phyloP scores from a whole-genome alignment of 805 yeast species.

The Ogataea degrootiae region DNA sequence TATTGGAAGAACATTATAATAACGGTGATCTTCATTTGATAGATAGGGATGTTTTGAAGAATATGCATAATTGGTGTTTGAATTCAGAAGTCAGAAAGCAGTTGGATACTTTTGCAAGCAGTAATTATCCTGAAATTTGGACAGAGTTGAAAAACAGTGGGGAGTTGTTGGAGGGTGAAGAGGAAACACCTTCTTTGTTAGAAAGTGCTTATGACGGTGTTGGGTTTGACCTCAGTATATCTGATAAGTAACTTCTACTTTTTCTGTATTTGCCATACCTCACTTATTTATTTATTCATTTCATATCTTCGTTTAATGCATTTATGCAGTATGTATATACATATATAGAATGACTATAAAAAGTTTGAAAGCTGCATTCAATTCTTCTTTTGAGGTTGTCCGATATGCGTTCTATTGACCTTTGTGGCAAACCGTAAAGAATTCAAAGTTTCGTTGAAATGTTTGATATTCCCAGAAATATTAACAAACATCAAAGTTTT shows the following conservation, averaged over 20 bases:
- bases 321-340: no score
- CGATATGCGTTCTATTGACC: constrained; percentile 50
- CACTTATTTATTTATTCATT: constrained; percentile 4
- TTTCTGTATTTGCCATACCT: background rate
- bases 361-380: background rate
- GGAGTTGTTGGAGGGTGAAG: constrained; percentile 26
- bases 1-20: constrained; percentile 44
- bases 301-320: no score
- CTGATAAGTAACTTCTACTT: background rate
- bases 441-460: constrained; percentile 73
- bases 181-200: constrained; percentile 29
- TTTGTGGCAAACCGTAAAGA: constrained; percentile 87
- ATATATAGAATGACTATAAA: background rate
- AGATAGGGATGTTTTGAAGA: constrained; percentile 39
- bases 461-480: constrained; percentile 59
- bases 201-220: constrained; percentile 20
- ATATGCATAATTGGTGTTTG: constrained; percentile 44
- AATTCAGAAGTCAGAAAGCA: constrained; percentile 31
- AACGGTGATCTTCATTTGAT: constrained; percentile 38
- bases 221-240: background rate
- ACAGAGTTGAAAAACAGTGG: constrained; percentile 26
- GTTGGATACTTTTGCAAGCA: constrained; percentile 37
- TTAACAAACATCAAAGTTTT: constrained; percentile 94
- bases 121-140: constrained; percentile 36
- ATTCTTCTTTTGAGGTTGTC: constrained; percentile 2